These are phyloP conservation scores for Lichtheimia ramosa DNA, from an alignment of 371 early-diverging fungal genomes.

Conservation along the genomic window DNA sequence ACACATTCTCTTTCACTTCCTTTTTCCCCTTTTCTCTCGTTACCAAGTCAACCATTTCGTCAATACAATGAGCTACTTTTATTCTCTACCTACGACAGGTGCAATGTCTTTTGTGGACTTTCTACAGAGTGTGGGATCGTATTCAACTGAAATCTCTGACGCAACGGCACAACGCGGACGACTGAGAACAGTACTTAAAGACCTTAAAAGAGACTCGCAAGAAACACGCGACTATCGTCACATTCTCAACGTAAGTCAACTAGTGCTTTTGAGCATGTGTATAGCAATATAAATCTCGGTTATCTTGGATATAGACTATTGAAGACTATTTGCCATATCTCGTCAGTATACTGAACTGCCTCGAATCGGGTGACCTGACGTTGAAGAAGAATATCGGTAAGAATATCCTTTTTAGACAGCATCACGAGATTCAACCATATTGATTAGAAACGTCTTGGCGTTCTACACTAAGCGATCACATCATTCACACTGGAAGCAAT, in stretches of 20 bases:
- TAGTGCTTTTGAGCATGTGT: not conserved
- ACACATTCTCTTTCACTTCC: not conserved
- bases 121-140: constrained; percentile 34
- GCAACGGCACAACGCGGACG: constrained; percentile 64
- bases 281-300: not conserved
- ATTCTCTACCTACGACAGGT: constrained; percentile 63
- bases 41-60: too few relatives aligned
- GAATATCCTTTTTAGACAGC: not conserved
- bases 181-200: constrained; percentile 57
- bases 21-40: not conserved
- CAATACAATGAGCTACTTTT: constrained; percentile 54
- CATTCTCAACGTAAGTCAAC: constrained; percentile 38
- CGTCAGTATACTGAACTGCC: constrained; percentile 51
- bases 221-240: constrained; percentile 53
- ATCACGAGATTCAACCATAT: not conserved
- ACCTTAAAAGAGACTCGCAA: constrained; percentile 50
- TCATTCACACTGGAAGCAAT: constrained; percentile 57
- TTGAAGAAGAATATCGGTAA: constrained; percentile 42
- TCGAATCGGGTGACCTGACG: constrained; percentile 49
- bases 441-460: constrained; percentile 65
- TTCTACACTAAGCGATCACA: constrained; percentile 54
- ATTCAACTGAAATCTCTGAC: constrained; percentile 58
- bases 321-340: constrained; percentile 67
- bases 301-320: constrained; percentile 38
- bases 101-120: constrained; percentile 62